Evolutionary conservation across 2,329 filamentous ascomycete genomes (phyloP).

Genomic region (Aspergillus pseudotamarii): DNA sequence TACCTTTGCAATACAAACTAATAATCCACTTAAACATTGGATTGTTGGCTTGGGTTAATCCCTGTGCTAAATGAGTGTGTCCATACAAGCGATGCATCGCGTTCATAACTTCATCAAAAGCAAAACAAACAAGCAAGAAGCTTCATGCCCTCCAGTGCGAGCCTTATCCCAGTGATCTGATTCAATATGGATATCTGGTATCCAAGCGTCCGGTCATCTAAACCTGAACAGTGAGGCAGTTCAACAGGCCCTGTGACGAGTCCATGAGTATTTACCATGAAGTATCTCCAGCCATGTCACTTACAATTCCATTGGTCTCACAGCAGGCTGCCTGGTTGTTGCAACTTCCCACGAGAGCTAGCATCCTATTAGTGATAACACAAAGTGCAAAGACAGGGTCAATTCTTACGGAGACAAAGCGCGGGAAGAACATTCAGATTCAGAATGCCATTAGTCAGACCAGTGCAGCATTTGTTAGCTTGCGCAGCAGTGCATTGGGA

Average conservation of each 20-base stretch:
- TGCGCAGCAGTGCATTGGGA: neutral
- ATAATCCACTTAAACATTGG: neutral
- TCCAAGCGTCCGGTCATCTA: neutral
- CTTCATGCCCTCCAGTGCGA: neutral
- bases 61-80: neutral
- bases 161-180: neutral
- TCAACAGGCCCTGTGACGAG: neutral
- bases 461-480: neutral
- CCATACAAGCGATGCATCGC: neutral
- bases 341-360: neutral
- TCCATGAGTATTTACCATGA: neutral
- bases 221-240: neutral
- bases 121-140: neutral
- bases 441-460: neutral
- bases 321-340: neutral
- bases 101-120: neutral
- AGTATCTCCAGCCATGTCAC: neutral
- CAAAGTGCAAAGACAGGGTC: neutral
- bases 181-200: neutral
- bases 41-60: neutral
- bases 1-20: neutral
- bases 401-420: neutral
- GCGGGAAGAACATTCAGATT: neutral
- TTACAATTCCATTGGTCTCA: neutral
- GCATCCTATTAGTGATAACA: neutral